Percentiles rank a stretch among this genome's conserved stretches.
These are phyloP conservation scores for Backusella tuberculispora DNA, from an alignment of 192 early-diverging fungal genomes.

Conservation along the genomic window DNA sequence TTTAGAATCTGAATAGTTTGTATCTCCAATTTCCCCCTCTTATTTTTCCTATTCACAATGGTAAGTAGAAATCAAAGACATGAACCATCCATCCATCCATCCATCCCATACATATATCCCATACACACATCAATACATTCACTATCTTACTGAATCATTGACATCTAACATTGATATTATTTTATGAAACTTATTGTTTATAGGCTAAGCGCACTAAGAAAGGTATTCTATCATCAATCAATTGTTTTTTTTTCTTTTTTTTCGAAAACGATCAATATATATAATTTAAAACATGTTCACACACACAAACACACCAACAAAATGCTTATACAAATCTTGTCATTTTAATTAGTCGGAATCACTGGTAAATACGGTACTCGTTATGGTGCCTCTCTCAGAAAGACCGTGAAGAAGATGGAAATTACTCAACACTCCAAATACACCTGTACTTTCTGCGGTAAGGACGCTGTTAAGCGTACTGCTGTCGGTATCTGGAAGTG, in stretches of 20 bases:
- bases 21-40: conserved; percentile 22
- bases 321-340: background rate
- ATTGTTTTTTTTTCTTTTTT: background rate
- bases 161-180: background rate
- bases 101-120: conserved; percentile 11
- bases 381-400: conserved; percentile 99
- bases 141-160: background rate
- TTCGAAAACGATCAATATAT: background rate
- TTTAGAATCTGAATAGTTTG: background rate
- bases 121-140: background rate
- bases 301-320: background rate
- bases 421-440: conserved; percentile 99
- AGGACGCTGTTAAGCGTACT: conserved; percentile 92
- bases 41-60: conserved; percentile 21
- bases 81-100: conserved; percentile 34
- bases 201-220: conserved; percentile 97
- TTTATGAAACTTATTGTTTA: conserved; percentile 10
- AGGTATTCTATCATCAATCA: conserved; percentile 25
- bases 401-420: conserved; percentile 98
- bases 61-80: background rate
- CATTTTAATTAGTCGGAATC: conserved; percentile 74
- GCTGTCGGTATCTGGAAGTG: conserved; percentile 99
- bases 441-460: conserved; percentile 99
- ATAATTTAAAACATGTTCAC: too few relatives aligned
- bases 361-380: conserved; percentile 99